These are phyloP conservation scores for Cymodocea nodosa DNA, from an alignment of 116 monocot genomes.

Conservation along the genomic window DNA sequence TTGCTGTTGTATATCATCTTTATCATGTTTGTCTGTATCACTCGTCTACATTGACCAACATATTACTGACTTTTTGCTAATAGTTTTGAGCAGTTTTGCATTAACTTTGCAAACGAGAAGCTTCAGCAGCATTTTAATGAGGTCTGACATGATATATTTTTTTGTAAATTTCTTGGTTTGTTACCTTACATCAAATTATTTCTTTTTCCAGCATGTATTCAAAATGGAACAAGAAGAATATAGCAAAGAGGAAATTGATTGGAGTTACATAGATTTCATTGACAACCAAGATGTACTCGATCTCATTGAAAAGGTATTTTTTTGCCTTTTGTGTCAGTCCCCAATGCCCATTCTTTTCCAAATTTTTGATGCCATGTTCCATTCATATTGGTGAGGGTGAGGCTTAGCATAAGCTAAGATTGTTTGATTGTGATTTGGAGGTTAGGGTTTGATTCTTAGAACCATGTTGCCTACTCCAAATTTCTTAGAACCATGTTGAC, in stretches of 20 bases:
- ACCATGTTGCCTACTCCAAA: no score
- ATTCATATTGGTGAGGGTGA: background rate
- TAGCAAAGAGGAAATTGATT: slow-evolving; percentile 77
- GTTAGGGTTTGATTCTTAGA: no score
- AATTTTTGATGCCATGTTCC: background rate
- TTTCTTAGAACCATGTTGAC: no score
- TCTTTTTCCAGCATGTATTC: slow-evolving; percentile 76
- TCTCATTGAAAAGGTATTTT: slow-evolving; percentile 85
- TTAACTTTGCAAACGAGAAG: slow-evolving; percentile 97
- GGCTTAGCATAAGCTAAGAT: no score
- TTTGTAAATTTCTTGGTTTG: background rate
- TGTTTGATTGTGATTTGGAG: no score
- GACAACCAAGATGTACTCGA: slow-evolving; percentile 94
- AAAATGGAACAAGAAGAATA: slow-evolving; percentile 99
- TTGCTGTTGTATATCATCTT: no score
- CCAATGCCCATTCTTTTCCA: background rate
- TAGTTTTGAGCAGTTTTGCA: slow-evolving; percentile 99
- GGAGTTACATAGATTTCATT: slow-evolving; percentile 97
- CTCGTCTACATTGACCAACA: background rate
- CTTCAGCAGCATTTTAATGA: slow-evolving; percentile 99
- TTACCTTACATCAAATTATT: slow-evolving; percentile 1
- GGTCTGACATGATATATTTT: slow-evolving; percentile 21
- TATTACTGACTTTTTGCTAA: background rate
- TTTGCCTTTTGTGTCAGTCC: background rate
- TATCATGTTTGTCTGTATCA: no score